Conservation (phyloP, 331 rosid genomes). For the Rhamnella rubrinervis region DNA sequence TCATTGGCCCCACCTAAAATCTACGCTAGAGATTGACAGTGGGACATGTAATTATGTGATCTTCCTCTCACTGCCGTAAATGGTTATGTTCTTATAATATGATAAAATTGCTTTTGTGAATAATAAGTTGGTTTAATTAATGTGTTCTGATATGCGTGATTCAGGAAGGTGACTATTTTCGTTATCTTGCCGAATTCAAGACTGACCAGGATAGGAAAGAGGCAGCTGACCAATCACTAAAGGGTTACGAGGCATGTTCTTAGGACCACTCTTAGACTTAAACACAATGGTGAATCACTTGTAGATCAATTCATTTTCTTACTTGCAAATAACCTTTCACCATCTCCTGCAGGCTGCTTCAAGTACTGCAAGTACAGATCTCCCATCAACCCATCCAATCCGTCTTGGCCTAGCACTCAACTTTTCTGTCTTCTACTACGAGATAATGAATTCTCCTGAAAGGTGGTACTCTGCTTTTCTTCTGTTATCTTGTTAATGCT, state of each 20-base stretch:
- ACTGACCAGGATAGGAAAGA: conserved; percentile 92
- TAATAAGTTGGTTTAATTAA: neutral
- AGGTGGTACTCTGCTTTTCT: conserved; percentile 43
- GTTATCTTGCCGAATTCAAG: conserved; percentile 99
- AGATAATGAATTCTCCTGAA: conserved; percentile 97
- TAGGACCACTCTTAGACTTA: conserved; percentile 26
- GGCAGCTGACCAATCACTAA: conserved; percentile 89
- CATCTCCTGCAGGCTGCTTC: conserved; percentile 68
- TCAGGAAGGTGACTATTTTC: conserved; percentile 96
- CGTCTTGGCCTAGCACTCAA: conserved; percentile 99
- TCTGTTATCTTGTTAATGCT: neutral
- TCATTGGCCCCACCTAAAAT: neutral
- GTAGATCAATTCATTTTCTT: conserved; percentile 6
- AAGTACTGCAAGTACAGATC: conserved; percentile 84
- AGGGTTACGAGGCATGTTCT: conserved; percentile 83
- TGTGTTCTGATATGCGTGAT: conserved; percentile 22
- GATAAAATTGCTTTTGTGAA: neutral
- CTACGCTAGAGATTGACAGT: conserved; percentile 6
- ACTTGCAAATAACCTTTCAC: conserved; percentile 23
- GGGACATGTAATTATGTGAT: neutral
- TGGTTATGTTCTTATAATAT: neutral
- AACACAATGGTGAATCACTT: conserved; percentile 15
- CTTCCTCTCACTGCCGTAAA: neutral
- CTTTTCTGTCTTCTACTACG: conserved; percentile 96
- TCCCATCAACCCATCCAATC: conserved; percentile 93